Evolutionary conservation across 176 grass and related monocot genomes (phyloP).

Genomic region (Aegilops sharonensis): DNA sequence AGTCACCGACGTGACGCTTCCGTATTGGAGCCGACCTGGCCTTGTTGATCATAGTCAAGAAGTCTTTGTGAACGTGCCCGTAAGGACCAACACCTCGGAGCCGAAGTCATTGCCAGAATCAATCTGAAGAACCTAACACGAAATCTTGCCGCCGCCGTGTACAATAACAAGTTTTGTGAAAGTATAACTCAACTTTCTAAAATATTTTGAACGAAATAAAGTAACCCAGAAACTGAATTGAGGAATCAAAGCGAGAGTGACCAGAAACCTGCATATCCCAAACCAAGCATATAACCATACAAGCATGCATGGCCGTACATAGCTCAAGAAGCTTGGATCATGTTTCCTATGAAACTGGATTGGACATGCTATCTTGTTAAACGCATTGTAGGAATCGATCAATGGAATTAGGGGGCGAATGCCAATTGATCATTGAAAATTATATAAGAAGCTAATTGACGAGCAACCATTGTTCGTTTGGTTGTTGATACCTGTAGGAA

Average conservation of each 20-base stretch:
- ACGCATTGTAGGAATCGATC: not conserved
- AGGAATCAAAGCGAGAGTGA: not conserved
- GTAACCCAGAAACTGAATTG: too few species aligned
- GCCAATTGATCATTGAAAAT: not conserved
- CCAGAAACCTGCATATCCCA: not conserved
- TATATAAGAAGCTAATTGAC: not conserved
- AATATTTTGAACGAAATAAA: not conserved
- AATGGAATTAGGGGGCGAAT: not conserved
- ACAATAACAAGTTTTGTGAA: too few species aligned
- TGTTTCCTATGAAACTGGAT: not conserved
- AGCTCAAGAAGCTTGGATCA: not conserved
- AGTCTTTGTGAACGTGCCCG: too few species aligned
- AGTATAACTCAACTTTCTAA: too few species aligned
- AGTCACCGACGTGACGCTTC: too few species aligned
- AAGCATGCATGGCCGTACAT: not conserved
- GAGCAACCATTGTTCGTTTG: not conserved
- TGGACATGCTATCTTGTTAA: not conserved
- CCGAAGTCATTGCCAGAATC: too few species aligned
- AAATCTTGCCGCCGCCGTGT: too few species aligned
- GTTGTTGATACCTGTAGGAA: slow-evolving; percentile 10
- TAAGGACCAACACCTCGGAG: too few species aligned
- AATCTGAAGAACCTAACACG: too few species aligned
- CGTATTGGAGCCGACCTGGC: too few species aligned
- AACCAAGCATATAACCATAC: not conserved
- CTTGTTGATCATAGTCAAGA: too few species aligned